phyloP scores from a whole-genome alignment of 2,329 filamentous ascomycete genomes.

The Scleromitrula shiraiana region DNA sequence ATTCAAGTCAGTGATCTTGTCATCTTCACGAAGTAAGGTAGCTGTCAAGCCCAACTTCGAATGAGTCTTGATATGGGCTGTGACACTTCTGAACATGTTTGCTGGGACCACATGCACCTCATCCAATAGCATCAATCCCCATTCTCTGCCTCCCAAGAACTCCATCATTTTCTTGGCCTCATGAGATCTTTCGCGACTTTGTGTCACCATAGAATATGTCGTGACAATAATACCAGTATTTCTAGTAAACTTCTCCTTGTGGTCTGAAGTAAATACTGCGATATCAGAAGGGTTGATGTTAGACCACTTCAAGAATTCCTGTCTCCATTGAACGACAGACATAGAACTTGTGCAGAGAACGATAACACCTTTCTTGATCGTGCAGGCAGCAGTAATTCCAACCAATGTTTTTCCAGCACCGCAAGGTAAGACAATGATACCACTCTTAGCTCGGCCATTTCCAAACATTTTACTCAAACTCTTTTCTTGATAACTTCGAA shows the following conservation, averaged over 20 bases:
- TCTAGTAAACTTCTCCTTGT: constrained; percentile 76
- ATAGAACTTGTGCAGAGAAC: constrained; percentile 95
- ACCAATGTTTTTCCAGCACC: constrained; percentile 96
- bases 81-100: constrained; percentile 92
- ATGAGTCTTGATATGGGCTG: constrained; percentile 86
- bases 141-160: constrained; percentile 81
- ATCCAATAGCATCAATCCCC: constrained; percentile 94
- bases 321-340: constrained; percentile 94
- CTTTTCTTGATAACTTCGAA: constrained; percentile 93
- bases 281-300: constrained; percentile 93
- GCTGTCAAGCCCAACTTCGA: constrained; percentile 92
- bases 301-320: constrained; percentile 98
- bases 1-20: constrained; percentile 96
- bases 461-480: constrained; percentile 99
- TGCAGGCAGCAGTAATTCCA: constrained; percentile 96
- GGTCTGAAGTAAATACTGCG: constrained; percentile 88
- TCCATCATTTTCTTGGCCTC: constrained; percentile 98
- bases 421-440: constrained; percentile 93
- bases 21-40: constrained; percentile 88
- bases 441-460: constrained; percentile 92
- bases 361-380: constrained; percentile 92
- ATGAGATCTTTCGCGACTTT: constrained; percentile 77
- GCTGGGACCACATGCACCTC: constrained; percentile 98
- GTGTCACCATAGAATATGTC: constrained; percentile 98
- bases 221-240: constrained; percentile 95